Evolutionary conservation across 495 filamentous ascomycete species (phyloP).

Genomic region (Diplogelasinospora grovesii): DNA sequence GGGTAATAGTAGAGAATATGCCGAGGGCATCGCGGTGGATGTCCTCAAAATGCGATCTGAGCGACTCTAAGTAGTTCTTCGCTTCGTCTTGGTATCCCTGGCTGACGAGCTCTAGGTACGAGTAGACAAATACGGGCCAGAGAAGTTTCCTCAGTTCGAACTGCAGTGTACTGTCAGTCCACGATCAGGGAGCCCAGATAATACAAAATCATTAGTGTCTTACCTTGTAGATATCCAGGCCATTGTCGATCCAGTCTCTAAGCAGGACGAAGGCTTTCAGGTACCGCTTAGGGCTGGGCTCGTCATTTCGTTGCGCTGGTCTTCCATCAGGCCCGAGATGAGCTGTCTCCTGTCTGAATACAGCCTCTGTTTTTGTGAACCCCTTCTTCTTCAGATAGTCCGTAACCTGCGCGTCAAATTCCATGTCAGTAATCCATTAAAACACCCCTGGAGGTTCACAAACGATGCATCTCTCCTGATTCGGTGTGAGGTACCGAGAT

Average conservation of each 20-base stretch:
- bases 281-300: slow-evolving; percentile 70
- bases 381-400: slow-evolving; percentile 96
- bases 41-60: slow-evolving; percentile 61
- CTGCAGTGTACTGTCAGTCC: slow-evolving; percentile 42
- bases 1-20: slow-evolving; percentile 55
- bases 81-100: slow-evolving; percentile 64
- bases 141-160: slow-evolving; percentile 80
- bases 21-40: slow-evolving; percentile 73
- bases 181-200: background rate
- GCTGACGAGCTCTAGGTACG: slow-evolving; percentile 74
- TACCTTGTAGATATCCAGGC: slow-evolving; percentile 89
- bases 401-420: slow-evolving; percentile 64
- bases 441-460: background rate
- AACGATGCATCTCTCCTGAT: too few relatives aligned
- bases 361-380: slow-evolving; percentile 86
- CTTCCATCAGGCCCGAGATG: slow-evolving; percentile 69
- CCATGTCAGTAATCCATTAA: background rate
- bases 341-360: slow-evolving; percentile 78
- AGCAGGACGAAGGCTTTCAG: slow-evolving; percentile 64
- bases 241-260: slow-evolving; percentile 77
- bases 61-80: slow-evolving; percentile 59
- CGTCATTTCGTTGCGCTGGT: slow-evolving; percentile 58
- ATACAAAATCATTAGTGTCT: slow-evolving; percentile 3
- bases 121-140: slow-evolving; percentile 93
- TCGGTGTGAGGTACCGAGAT: too few relatives aligned